These are phyloP conservation scores for Apophysomyces variabilis DNA, from an alignment of 371 early-diverging fungal species.

Conservation along the genomic window DNA sequence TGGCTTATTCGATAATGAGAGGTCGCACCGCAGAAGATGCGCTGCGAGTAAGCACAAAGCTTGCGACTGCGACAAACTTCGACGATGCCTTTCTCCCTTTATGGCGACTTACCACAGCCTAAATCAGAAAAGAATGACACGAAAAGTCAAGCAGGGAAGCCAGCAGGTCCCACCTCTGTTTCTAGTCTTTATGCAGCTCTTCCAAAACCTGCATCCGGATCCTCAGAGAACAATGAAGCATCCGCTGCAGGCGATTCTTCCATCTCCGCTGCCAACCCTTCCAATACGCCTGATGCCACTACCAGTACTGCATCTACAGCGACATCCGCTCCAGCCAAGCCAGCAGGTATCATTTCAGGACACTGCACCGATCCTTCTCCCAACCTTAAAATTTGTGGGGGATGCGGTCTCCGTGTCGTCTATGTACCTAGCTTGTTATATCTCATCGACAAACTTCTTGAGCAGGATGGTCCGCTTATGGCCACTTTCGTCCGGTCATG, in stretches of 20 bases:
- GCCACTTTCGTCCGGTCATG: conserved; percentile 51
- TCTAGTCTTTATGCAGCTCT: conserved; percentile 27
- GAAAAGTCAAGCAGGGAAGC: neutral
- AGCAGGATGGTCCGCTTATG: conserved; percentile 49
- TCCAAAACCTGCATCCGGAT: conserved; percentile 19
- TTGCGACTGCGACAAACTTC: neutral
- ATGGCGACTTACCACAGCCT: conserved; percentile 35
- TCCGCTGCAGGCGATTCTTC: conserved; percentile 12
- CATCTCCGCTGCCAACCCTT: neutral
- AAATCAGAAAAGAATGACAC: conserved; percentile 20
- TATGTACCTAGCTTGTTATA: conserved; percentile 11
- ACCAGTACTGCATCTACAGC: conserved; percentile 12
- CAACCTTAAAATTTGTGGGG: neutral
- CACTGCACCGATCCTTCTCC: neutral
- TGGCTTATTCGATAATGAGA: no score
- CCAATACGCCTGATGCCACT: neutral
- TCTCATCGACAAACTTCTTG: conserved; percentile 6
- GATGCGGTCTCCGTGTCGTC: neutral
- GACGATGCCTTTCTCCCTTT: conserved; percentile 24
- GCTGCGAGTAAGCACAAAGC: no score
- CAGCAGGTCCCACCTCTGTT: conserved; percentile 4
- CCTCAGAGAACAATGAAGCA: neutral
- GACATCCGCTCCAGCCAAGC: conserved; percentile 13
- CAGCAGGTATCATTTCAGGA: conserved; percentile 22
- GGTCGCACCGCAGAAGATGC: no score